Conservation (phyloP, 2,329 filamentous ascomycete species). For the Aspergillus ochraceus region DNA sequence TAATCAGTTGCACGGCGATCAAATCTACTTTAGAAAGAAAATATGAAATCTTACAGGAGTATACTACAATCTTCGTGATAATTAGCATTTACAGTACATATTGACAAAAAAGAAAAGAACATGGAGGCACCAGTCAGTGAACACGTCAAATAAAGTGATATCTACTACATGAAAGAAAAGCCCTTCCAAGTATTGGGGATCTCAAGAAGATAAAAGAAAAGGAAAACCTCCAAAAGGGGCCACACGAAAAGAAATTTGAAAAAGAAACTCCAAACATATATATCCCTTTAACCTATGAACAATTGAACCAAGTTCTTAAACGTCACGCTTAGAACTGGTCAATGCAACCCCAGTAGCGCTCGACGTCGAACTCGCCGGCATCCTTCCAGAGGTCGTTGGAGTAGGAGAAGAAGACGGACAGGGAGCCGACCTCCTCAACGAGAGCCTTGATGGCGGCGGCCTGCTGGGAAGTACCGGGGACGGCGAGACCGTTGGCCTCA, state of each 20-base stretch:
- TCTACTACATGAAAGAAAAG: constrained; percentile 16
- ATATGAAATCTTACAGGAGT: too few relatives aligned
- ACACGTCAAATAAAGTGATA: constrained; percentile 17
- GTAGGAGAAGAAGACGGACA: constrained; percentile 79
- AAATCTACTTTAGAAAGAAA: too few relatives aligned
- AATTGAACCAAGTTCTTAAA: constrained; percentile 4
- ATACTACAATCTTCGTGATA: constrained; percentile 7
- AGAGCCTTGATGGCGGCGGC: constrained; percentile 70
- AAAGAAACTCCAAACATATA: constrained; percentile 18
- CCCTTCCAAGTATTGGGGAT: constrained; percentile 9
- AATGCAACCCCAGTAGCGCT: constrained; percentile 76
- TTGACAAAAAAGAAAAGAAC: constrained; percentile 28
- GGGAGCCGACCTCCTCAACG: constrained; percentile 61
- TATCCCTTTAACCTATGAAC: neutral
- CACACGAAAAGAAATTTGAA: too few relatives aligned
- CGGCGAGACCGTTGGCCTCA: constrained; percentile 67
- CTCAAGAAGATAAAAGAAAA: constrained; percentile 10
- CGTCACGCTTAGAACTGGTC: constrained; percentile 47
- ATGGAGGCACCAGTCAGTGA: constrained; percentile 10
- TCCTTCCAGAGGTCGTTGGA: constrained; percentile 81
- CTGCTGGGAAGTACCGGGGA: constrained; percentile 69
- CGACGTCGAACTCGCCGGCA: constrained; percentile 66
- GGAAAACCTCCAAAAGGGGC: constrained; percentile 5
- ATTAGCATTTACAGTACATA: constrained; percentile 17
- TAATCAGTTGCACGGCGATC: too few relatives aligned